These are phyloP conservation scores for Apocynum venetum DNA, from an alignment of 257 asterid genomes.

Conservation along the genomic window DNA sequence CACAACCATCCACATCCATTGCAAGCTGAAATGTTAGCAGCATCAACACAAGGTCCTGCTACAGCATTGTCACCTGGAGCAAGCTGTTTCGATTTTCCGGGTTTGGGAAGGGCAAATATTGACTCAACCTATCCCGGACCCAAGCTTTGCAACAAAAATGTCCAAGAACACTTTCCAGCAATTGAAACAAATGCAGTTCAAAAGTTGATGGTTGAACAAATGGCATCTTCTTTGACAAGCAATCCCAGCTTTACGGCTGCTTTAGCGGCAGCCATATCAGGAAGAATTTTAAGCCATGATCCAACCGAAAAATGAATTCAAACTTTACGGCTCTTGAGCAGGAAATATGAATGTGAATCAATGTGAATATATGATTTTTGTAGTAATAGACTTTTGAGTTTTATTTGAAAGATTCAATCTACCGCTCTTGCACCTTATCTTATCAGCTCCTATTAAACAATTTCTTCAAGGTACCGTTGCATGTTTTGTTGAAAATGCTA, in stretches of 20 bases:
- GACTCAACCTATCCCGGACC: conserved; percentile 19
- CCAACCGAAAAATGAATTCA: conserved; percentile 6
- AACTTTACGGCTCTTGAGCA: not conserved
- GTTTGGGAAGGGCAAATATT: conserved; percentile 2
- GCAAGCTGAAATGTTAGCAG: conserved; percentile 24
- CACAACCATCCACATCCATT: conserved; percentile 60
- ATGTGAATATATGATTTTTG: conserved; percentile 4
- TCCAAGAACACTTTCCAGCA: conserved; percentile 24
- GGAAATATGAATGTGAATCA: not conserved
- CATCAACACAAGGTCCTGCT: conserved; percentile 14
- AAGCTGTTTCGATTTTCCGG: conserved; percentile 16
- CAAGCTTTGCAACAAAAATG: not conserved
- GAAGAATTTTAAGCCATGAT: conserved; percentile 28
- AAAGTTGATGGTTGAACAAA: conserved; percentile 47
- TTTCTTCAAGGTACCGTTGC: too few species aligned
- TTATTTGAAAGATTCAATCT: not conserved
- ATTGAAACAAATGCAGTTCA: conserved; percentile 27
- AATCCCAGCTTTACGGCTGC: conserved; percentile 68
- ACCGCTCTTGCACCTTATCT: not conserved
- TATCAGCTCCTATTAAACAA: too few species aligned
- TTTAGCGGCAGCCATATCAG: conserved; percentile 63
- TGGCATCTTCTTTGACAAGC: conserved; percentile 61
- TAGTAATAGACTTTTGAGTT: not conserved
- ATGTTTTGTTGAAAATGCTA: too few species aligned
- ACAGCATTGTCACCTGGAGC: conserved; percentile 22